Base-by-base conservation (phyloP, 306 rosid species). In the Vigna radiata region DNA sequence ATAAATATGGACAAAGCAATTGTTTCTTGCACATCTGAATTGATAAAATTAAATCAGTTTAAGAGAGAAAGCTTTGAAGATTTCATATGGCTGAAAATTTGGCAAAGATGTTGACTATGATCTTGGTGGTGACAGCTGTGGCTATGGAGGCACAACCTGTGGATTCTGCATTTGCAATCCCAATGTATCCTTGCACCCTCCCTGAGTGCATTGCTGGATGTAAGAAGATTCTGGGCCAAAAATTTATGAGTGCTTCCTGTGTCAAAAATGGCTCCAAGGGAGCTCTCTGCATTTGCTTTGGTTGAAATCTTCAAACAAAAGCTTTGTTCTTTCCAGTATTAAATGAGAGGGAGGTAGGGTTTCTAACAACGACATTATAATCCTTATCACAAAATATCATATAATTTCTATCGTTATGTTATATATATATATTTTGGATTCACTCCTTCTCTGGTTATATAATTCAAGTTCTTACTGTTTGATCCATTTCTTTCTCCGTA, bases 241-340 rank as follows among this genome's bases (percentile, higher is more conserved):
- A 81, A 44, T 81, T 67, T 37, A 5, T 19, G 13, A 66, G 84
- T 58, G 80, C 84, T 33, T 31, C 80, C 12, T 75, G 84, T n/a
- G 27, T 55, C 2, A 1, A 17, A 13, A 54, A 27, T 37, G 14
- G 16, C 27, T 15, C 74, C 31, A 7, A 41, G 39, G 84, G 56
- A 80, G 75, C 53, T 47, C 58, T 81, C 19, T 81, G 84, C 47
- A 23, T 74, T 27, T 81, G 84, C 76, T 37, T 74, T 39, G 83
- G 79, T 65, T 72, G 73, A 79, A n/a, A 33, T 33, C 31, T 8
- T 58, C 55, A 29, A 4, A 1, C 16, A 56, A 3, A 10, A 44
- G 4, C 49, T 44, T 44, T 11, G 49, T 3, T 44, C 3, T 11
- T 44, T 44, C 4, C 16, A 44, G 49, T 44, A 11, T 3, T 29